Conservation (phyloP, 1,284 basidiomycete genomes). For the Apiotrichum domesticum region DNA sequence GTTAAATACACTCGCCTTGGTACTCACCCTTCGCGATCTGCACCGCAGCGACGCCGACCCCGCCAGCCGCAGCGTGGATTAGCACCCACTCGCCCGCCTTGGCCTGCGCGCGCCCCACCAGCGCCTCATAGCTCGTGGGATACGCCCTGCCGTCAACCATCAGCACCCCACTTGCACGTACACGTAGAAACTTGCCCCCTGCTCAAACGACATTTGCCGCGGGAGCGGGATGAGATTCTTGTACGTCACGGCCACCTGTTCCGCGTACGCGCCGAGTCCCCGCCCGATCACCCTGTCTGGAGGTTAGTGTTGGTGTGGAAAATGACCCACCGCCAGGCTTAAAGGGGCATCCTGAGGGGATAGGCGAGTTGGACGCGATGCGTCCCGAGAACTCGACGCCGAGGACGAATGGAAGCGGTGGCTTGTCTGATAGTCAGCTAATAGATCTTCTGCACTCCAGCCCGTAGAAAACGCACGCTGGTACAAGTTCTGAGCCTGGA, state of each 20-base stretch:
- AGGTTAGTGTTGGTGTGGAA: not conserved
- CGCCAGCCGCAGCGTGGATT: slow-evolving; percentile 75
- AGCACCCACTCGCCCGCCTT: slow-evolving; percentile 80
- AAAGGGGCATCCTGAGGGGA: slow-evolving; percentile 74
- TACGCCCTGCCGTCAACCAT: slow-evolving; percentile 5
- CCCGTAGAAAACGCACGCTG: slow-evolving; percentile 50
- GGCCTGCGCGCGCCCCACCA: slow-evolving; percentile 74
- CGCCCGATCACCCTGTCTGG: slow-evolving; percentile 80
- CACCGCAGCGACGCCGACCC: slow-evolving; percentile 84
- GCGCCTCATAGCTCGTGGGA: slow-evolving; percentile 60
- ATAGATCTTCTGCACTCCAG: too few species aligned
- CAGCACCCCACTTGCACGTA: not conserved
- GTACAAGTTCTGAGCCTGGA: slow-evolving; percentile 82
- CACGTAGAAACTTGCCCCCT: slow-evolving; percentile 49
- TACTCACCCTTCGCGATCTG: slow-evolving; percentile 67
- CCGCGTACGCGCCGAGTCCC: slow-evolving; percentile 69
- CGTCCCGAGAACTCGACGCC: slow-evolving; percentile 81
- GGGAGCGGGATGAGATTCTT: slow-evolving; percentile 56
- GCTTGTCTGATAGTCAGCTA: slow-evolving; percentile 50
- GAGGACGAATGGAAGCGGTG: slow-evolving; percentile 72
- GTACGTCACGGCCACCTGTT: slow-evolving; percentile 59
- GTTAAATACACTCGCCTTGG: not conserved
- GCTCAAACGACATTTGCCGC: slow-evolving; percentile 59
- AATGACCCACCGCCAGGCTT: slow-evolving; percentile 55
- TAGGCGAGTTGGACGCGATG: slow-evolving; percentile 65